These are phyloP conservation scores for Lycium ferocissimum DNA, from an alignment of 257 asterid species.

Conservation along the genomic window DNA sequence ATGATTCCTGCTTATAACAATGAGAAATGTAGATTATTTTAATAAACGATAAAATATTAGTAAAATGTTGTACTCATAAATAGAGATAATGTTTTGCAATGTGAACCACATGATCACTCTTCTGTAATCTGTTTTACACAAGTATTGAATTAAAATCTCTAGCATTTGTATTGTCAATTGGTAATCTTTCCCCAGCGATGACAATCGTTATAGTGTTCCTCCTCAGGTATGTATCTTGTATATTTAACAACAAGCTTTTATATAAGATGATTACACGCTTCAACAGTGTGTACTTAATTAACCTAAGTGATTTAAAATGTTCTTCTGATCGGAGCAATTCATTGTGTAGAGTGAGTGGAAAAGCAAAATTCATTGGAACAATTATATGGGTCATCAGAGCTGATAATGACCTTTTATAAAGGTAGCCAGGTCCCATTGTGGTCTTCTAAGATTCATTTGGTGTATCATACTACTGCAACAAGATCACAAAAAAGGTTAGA, in stretches of 20 bases:
- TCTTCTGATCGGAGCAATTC: constrained; percentile 23
- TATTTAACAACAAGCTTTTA: no score
- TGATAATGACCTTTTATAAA: constrained; percentile 29
- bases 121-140: constrained; percentile 30
- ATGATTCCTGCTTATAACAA: no score
- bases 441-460: constrained; percentile 22
- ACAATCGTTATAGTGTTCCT: constrained; percentile 18
- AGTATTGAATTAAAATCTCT: constrained; percentile 30
- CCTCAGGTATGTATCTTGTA: background rate
- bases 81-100: no score
- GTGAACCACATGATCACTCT: constrained; percentile 23
- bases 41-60: no score
- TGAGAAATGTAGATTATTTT: no score
- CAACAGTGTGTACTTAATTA: no score
- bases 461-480: background rate
- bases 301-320: background rate
- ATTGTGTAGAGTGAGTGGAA: constrained; percentile 27
- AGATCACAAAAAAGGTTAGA: background rate
- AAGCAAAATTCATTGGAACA: constrained; percentile 27
- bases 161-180: constrained; percentile 28
- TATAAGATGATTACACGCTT: no score
- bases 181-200: constrained; percentile 31
- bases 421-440: constrained; percentile 23
- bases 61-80: no score
- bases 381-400: constrained; percentile 30